A percentile compares a stretch with the other conserved stretches of the same genome.
Conservation (phyloP, 768 basidiomycete genomes). For the Boletus rubropictus region DNA sequence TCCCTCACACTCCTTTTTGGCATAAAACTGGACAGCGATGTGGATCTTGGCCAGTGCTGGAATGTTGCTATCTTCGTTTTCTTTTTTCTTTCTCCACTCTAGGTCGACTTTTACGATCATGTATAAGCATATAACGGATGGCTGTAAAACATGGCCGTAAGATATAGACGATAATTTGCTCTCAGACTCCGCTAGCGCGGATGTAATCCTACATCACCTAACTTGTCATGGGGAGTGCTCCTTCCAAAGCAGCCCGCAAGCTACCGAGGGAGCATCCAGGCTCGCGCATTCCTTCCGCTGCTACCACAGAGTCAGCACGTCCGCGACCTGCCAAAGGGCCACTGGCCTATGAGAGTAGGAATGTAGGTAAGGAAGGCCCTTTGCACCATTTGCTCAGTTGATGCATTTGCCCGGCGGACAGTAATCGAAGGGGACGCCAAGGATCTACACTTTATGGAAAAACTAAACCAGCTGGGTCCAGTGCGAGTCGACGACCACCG, state of each 20-base stretch:
- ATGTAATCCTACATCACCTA: background rate
- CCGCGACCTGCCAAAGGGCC: conserved; percentile 18
- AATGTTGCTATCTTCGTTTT: conserved; percentile 28
- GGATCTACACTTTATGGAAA: conserved; percentile 68
- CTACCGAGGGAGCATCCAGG: conserved; percentile 49
- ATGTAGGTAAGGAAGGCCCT: conserved; percentile 35
- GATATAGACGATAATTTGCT: conserved; percentile 29
- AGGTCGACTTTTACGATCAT: conserved; percentile 31
- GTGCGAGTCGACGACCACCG: conserved; percentile 69
- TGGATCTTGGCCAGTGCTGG: conserved; percentile 27
- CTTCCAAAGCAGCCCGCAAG: conserved; percentile 56
- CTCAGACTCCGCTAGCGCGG: background rate
- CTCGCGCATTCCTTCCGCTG: conserved; percentile 31
- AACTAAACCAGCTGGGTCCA: conserved; percentile 57
- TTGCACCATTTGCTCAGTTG: background rate
- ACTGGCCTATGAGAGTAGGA: conserved; percentile 47
- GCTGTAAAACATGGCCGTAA: conserved; percentile 35
- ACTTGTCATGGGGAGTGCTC: conserved; percentile 48
- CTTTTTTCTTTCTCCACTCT: conserved; percentile 29
- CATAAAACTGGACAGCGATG: conserved; percentile 20
- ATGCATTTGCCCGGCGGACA: conserved; percentile 22
- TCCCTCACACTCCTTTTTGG: conserved; percentile 23
- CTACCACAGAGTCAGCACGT: conserved; percentile 6
- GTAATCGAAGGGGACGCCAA: conserved; percentile 59
- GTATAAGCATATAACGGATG: conserved; percentile 37